These are phyloP conservation scores for Sphagnum magellanicum DNA, from an alignment of 228 moss, liverwort and hornwort genomes.

Conservation along the genomic window DNA sequence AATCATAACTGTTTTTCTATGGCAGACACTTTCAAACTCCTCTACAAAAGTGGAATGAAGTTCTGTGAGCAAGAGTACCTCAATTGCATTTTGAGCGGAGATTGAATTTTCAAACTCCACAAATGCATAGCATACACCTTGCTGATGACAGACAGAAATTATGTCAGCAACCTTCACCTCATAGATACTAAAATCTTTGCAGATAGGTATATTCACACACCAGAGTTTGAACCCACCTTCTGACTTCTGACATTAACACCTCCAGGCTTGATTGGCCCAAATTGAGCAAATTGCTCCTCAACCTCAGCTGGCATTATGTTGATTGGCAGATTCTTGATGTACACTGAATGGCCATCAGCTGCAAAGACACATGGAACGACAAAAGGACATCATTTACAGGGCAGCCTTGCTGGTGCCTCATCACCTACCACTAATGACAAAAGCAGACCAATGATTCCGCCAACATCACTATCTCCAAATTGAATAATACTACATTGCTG, in stretches of 20 bases:
- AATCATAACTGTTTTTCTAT: too few species aligned
- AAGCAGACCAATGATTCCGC: background rate
- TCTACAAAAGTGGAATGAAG: background rate
- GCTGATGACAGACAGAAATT: constrained; percentile 26
- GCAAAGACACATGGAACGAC: constrained; percentile 7
- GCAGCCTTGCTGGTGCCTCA: too few species aligned
- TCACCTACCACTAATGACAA: background rate
- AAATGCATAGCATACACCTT: constrained; percentile 82
- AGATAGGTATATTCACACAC: background rate
- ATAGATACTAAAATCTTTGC: background rate
- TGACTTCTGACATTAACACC: constrained; percentile 75
- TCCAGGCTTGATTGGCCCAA: constrained; percentile 56
- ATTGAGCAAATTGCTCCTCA: constrained; percentile 44
- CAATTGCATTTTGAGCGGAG: constrained; percentile 74
- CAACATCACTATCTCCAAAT: background rate
- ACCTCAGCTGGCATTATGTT: constrained; percentile 34
- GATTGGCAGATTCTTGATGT: constrained; percentile 80
- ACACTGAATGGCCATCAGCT: constrained; percentile 87
- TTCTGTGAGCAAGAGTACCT: constrained; percentile 31
- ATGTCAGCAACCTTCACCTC: background rate
- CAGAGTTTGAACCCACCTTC: constrained; percentile 32
- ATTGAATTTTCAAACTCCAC: constrained; percentile 78
- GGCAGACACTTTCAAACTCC: background rate
- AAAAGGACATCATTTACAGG: background rate
- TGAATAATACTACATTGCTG: background rate